Evolutionary conservation across 352 stramenopile species (phyloP).

Genomic region (Phytophthora pseudosyringae): DNA sequence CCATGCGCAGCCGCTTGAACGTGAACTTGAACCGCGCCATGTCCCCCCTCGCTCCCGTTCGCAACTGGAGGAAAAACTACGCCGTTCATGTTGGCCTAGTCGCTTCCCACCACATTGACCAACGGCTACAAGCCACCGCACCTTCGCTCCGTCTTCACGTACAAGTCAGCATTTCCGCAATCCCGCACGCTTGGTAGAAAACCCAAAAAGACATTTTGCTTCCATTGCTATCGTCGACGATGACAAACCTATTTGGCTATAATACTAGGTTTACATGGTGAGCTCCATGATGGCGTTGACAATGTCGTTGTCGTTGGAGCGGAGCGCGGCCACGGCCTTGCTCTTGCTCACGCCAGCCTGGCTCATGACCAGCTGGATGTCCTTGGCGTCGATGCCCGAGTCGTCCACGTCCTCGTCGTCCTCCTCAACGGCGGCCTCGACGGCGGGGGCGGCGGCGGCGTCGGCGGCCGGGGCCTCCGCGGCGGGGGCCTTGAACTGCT

Average conservation of each 20-base stretch:
- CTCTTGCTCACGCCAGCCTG: slow-evolving; percentile 92
- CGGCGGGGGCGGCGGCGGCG: slow-evolving; percentile 37
- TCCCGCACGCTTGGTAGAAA: slow-evolving; percentile 7
- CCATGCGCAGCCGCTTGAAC: slow-evolving; percentile 17
- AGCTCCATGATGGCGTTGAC: slow-evolving; percentile 99
- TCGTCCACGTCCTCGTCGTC: slow-evolving; percentile 95
- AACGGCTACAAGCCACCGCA: not conserved
- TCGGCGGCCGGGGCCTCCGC: slow-evolving; percentile 73
- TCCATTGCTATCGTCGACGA: slow-evolving; percentile 12
- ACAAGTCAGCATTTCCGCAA: not conserved
- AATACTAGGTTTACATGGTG: slow-evolving; percentile 92
- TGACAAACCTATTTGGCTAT: slow-evolving; percentile 27
- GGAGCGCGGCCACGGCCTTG: slow-evolving; percentile 97
- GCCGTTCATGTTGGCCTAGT: not conserved
- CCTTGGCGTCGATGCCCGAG: slow-evolving; percentile 97
- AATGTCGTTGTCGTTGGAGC: slow-evolving; percentile 98
- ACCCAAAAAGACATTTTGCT: slow-evolving; percentile 40
- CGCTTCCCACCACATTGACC: slow-evolving; percentile 1
- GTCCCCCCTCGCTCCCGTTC: not conserved
- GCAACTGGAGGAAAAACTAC: not conserved
- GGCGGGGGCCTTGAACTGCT: slow-evolving; percentile 93
- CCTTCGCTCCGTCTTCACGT: not conserved
- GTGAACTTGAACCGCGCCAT: slow-evolving; percentile 23
- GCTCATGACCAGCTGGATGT: slow-evolving; percentile 99
- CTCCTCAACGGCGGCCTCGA: slow-evolving; percentile 56